Evolutionary conservation across 441 rosid genomes (phyloP), one percentile per base, ranked within the genome.

Genomic region (Bruguiera hainesii): DNA sequence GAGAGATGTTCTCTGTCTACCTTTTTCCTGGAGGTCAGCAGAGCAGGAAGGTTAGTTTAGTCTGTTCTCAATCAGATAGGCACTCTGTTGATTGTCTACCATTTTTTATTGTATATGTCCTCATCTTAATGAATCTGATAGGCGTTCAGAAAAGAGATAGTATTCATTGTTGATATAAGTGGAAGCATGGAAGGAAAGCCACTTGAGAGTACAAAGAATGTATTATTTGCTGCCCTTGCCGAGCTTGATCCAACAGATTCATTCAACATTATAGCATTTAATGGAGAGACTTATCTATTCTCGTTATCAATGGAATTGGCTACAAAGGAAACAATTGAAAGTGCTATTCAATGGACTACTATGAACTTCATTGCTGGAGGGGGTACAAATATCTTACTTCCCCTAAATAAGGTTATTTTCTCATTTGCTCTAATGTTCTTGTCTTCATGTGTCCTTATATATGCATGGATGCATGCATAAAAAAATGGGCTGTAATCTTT

Each of bases 91-190:
- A 19, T 25, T 71, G 42, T 56, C 37, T 59, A 56, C 18, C 48
- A 0, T 64, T 1, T 65, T 70, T 37, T 73, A 13, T 51, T 56
- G 29, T 64, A 31, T 64, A 65, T 65, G 39, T 65, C 68, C 75
- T 84, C 70, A 76, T 65, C 73, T 71, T 75, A 56, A 64, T 72
- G 59, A 56, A 75, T 76, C 72, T 72, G 62, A 61, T 79, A 96
- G 99, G 89, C 80, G 50, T 84, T 88, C 76, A 87, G 80, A 82
- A 86, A 83, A 82, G 93, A 87, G 79, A 79, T 93, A 37, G 78
- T 93, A 67, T 96, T 89, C 83, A 78, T 89, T 75, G 80, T 93
- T 81, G 99, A 96, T 76, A 84, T 89, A 74, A 96, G 98, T 85
- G 88, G 80, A 76, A 96, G 99, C 81, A 93, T 96, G 98, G 68